Evolutionary conservation across 2,329 filamentous ascomycete species (phyloP), one percentile per base, ranked within the genome.

Genomic region (Colletotrichum lentis): DNA sequence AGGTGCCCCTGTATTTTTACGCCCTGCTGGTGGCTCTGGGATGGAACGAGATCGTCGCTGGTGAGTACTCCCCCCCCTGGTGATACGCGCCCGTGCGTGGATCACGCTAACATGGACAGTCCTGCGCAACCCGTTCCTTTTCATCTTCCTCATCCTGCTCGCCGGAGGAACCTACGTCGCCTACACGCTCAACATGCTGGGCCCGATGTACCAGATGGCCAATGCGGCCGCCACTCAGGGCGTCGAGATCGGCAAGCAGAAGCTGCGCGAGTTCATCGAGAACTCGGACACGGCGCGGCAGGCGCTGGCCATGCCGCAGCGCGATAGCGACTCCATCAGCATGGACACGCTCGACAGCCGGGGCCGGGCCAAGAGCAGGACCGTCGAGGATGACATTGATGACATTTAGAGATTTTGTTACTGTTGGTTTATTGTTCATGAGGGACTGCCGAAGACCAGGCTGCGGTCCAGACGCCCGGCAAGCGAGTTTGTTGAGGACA

Each of bases 41-140:
- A n/a, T 99, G 96, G 96, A 99, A 99, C 80, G 96, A 99, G 80
- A 94, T 99, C 71, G 83, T 97, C 72, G 92, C 94, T 75, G 93
- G 94, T 97, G 85, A 85, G 91, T 77, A 46, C 12, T 24, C 4
- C 24, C 24, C 24, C 4, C n/a, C n/a, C 11, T 3, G 2, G 3
- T 12, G 22, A 16, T 12, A 37, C 27, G 6, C 24, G 43, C 16
- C 3, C 5, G 14, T n/a, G 39, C 5, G 14, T n/a, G 39, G 43
- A 61, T 2, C n/a, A 41, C 53, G 53, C 72, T 74, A 67, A 72
- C 62, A 27, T 49, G 4, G 63, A 22, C 74, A 97, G 96, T 99
- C 43, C 85, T 98, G 49, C 93, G 94, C 72, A 98, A 98, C 79
- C 96, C 96, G 0, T 82, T 96, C 70, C 94, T 97, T 77, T 97